Conservation (phyloP, 1,284 basidiomycete genomes). For the Apiotrichum sp. region DNA sequence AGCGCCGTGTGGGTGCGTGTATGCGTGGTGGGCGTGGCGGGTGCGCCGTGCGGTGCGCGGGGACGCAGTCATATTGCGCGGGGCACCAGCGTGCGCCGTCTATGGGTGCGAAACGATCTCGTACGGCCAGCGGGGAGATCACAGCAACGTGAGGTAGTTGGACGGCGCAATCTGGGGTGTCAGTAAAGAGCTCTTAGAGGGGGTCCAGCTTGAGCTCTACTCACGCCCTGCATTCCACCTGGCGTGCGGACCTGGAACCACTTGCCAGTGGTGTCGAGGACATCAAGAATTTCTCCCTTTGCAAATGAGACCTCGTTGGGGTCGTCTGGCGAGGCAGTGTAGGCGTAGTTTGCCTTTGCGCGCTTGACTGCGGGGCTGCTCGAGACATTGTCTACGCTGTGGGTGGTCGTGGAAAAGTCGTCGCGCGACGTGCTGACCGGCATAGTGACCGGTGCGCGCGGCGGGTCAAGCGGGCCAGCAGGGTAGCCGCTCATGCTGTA, state of each 20-base stretch:
- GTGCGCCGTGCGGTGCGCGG: no score
- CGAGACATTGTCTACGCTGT: conserved; percentile 6
- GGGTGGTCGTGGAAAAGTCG: conserved; percentile 6
- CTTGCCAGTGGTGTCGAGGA: conserved; percentile 85
- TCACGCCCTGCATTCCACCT: conserved; percentile 68
- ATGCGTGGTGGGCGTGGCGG: no score
- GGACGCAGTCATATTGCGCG: neutral
- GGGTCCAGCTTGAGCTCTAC: conserved; percentile 14
- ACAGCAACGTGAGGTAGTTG: conserved; percentile 38
- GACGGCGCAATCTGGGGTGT: conserved; percentile 39
- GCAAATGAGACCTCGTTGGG: conserved; percentile 91
- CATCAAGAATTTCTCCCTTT: conserved; percentile 90
- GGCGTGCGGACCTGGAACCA: conserved; percentile 92
- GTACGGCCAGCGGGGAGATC: neutral
- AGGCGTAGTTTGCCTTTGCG: conserved; percentile 50
- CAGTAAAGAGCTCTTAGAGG: neutral
- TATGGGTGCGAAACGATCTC: no score
- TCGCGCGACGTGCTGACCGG: conserved; percentile 1
- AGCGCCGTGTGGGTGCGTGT: no score
- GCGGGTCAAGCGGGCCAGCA: neutral
- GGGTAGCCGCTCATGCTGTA: conserved; percentile 16
- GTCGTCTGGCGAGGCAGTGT: conserved; percentile 86
- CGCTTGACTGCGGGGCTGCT: conserved; percentile 3
- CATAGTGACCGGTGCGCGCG: neutral
- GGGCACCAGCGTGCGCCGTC: neutral